Evolutionary conservation across 805 yeast genomes (phyloP).

Genomic region (Starmerella potacharoeniae): DNA sequence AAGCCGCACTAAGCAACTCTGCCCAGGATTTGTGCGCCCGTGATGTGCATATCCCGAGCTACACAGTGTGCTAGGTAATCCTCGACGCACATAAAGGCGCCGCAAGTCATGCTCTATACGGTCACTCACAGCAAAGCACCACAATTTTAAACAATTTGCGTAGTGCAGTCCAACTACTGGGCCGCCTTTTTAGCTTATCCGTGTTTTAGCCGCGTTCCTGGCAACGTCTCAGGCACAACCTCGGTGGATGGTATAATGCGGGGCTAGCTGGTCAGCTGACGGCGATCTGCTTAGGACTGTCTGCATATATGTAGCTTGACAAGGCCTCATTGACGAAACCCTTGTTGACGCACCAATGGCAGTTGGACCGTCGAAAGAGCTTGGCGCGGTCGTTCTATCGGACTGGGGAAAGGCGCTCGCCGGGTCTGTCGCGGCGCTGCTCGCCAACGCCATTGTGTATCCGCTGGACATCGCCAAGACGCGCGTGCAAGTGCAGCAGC

Average conservation of each 20-base stretch:
- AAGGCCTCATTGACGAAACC: too few species aligned
- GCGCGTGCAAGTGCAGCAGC: slow-evolving; percentile 56
- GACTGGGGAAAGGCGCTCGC: slow-evolving; percentile 70
- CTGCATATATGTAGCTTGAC: neutral
- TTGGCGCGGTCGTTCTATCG: slow-evolving; percentile 25
- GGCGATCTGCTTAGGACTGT: neutral
- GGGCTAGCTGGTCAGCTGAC: slow-evolving; percentile 1
- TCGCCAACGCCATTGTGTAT: slow-evolving; percentile 69
- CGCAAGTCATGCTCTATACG: too few species aligned
- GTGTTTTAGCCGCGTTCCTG: too few species aligned
- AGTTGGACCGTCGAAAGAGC: slow-evolving; percentile 10
- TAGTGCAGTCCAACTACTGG: too few species aligned
- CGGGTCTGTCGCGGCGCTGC: slow-evolving; percentile 70
- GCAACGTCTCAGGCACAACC: neutral
- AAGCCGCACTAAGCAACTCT: too few species aligned
- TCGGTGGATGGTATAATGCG: neutral
- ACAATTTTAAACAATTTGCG: too few species aligned
- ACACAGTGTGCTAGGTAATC: too few species aligned
- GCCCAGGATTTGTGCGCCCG: too few species aligned
- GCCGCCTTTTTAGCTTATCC: too few species aligned
- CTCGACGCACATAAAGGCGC: too few species aligned
- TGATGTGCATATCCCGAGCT: too few species aligned
- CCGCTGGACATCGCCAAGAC: slow-evolving; percentile 74
- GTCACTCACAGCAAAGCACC: neutral
- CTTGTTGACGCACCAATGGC: slow-evolving; percentile 4